Percentiles rank a stretch among this genome's conserved stretches.
phyloP scores from a whole-genome alignment of 805 yeast species.

The Hagleromyces aurorensis region DNA sequence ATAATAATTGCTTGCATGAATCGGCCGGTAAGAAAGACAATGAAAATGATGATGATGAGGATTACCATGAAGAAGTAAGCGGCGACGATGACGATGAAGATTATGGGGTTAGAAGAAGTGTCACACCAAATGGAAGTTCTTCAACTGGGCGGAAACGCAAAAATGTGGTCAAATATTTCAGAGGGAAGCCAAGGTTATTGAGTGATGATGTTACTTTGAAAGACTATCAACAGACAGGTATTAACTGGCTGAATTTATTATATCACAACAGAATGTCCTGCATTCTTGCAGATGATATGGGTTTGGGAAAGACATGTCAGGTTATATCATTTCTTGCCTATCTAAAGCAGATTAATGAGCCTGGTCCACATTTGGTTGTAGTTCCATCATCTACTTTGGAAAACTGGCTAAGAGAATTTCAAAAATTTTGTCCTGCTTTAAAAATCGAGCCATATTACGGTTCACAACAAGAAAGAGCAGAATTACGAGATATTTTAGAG shows the following conservation, averaged over 20 bases:
- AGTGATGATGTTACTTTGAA: slow-evolving; percentile 61
- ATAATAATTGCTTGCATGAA: no score
- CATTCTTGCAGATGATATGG: slow-evolving; percentile 98
- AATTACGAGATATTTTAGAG: slow-evolving; percentile 61
- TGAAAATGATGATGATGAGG: slow-evolving; percentile 23
- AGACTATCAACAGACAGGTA: slow-evolving; percentile 92
- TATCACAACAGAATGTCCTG: slow-evolving; percentile 78
- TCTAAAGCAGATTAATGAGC: slow-evolving; percentile 51
- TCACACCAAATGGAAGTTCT: slow-evolving; percentile 6
- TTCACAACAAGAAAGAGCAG: slow-evolving; percentile 73
- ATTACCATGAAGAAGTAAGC: slow-evolving; percentile 15
- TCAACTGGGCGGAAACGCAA: no score
- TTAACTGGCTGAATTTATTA: slow-evolving; percentile 82
- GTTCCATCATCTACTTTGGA: slow-evolving; percentile 96
- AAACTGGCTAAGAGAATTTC: slow-evolving; percentile 94
- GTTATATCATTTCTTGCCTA: slow-evolving; percentile 88
- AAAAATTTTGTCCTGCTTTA: slow-evolving; percentile 75
- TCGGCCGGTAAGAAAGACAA: slow-evolving; percentile 21
- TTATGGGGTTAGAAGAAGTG: slow-evolving; percentile 23
- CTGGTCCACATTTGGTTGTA: slow-evolving; percentile 85
- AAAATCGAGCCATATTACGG: slow-evolving; percentile 93
- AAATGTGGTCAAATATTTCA: slow-evolving; percentile 40
- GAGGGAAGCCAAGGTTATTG: slow-evolving; percentile 62
- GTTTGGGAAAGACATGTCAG: slow-evolving; percentile 93
- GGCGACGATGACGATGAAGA: slow-evolving; percentile 7